Conservation (phyloP, 2,329 filamentous ascomycete species). For the Aspergillus sp. region DNA sequence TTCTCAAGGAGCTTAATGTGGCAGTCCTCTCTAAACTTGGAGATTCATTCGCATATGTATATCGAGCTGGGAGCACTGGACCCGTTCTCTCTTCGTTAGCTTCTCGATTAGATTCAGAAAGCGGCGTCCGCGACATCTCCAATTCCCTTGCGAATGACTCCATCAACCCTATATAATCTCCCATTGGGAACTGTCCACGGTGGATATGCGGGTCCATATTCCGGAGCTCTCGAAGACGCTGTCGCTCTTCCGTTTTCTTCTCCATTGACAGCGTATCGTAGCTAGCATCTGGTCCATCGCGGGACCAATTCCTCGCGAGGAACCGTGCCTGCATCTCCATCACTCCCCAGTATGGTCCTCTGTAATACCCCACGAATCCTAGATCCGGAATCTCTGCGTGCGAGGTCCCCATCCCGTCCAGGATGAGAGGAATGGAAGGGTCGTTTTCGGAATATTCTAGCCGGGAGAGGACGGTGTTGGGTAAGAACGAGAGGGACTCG, state of each 20-base stretch:
- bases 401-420: conserved; percentile 60
- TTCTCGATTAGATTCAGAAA: conserved; percentile 6
- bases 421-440: conserved; percentile 52
- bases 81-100: conserved; percentile 29
- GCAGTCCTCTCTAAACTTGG: neutral
- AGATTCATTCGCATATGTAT: conserved; percentile 28
- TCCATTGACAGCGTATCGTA: conserved; percentile 7
- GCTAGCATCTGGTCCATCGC: conserved; percentile 2
- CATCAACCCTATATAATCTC: conserved; percentile 69
- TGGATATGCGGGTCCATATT: conserved; percentile 9
- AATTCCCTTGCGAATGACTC: conserved; percentile 59
- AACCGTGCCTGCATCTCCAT: conserved; percentile 79
- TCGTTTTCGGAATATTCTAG: conserved; percentile 52
- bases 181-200: conserved; percentile 69
- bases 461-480: conserved; percentile 45
- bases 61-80: conserved; percentile 47
- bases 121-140: conserved; percentile 40
- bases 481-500: conserved; percentile 57
- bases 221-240: conserved; percentile 17
- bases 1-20: conserved; percentile 43
- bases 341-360: conserved; percentile 76
- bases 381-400: conserved; percentile 54
- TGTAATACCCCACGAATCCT: conserved; percentile 76
- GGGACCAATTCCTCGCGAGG: conserved; percentile 53
- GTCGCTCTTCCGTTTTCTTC: conserved; percentile 15